Conservation (phyloP, 805 yeast genomes). For the Candida tammaniensis region DNA sequence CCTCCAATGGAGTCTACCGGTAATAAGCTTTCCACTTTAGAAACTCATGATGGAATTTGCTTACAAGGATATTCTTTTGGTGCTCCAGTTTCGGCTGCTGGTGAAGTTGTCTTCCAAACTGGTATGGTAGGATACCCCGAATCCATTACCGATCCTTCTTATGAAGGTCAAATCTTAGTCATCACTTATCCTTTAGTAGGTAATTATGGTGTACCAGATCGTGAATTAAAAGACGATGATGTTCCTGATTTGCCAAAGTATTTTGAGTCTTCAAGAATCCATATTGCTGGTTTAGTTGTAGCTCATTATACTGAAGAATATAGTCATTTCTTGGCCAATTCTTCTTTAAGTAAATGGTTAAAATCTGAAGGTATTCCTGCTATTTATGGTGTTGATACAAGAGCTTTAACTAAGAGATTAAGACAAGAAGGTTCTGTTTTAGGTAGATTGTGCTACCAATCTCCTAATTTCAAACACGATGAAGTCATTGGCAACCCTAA, state of each 20-base stretch:
- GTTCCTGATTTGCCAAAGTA: slow-evolving; percentile 79
- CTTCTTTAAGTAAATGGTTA: slow-evolving; percentile 92
- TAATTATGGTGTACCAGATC: slow-evolving; percentile 98
- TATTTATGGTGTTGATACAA: slow-evolving; percentile 95
- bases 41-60: slow-evolving; percentile 80
- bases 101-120: slow-evolving; percentile 98
- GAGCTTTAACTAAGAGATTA: slow-evolving; percentile 88
- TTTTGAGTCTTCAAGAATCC: slow-evolving; percentile 90
- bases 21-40: slow-evolving; percentile 81
- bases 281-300: slow-evolving; percentile 94
- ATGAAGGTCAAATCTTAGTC: slow-evolving; percentile 95
- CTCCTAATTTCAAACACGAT: slow-evolving; percentile 27
- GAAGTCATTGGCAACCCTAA: slow-evolving; percentile 28
- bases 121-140: slow-evolving; percentile 99
- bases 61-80: slow-evolving; percentile 97
- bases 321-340: slow-evolving; percentile 89
- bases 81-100: slow-evolving; percentile 84
- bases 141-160: slow-evolving; percentile 96
- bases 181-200: slow-evolving; percentile 97
- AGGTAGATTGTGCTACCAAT: slow-evolving; percentile 78
- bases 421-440: slow-evolving; percentile 91
- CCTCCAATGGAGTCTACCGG: slow-evolving; percentile 86
- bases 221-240: slow-evolving; percentile 58
- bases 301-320: slow-evolving; percentile 96
- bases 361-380: slow-evolving; percentile 92